Evolutionary conservation across 495 filamentous ascomycete species (phyloP), one percentile per base, ranked within the genome.

Genomic region (Aspergillus egyptiacus): DNA sequence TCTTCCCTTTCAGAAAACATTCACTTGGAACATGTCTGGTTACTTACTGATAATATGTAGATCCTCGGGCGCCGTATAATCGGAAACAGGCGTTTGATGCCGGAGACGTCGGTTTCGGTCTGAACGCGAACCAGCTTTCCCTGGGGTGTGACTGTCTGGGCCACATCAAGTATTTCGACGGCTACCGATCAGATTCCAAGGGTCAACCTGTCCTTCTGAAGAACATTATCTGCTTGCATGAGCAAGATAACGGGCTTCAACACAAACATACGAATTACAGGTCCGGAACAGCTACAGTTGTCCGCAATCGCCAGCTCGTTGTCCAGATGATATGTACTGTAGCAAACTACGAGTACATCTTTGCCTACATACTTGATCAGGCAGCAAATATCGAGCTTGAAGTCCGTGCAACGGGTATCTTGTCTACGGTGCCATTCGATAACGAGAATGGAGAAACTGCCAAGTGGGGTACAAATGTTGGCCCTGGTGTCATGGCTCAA

Each of bases 301-400:
- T 76, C 23, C 74, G 81, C 36, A 80, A 76, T 50, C 68, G 81
- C 17, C 79, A 83, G 54, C 65, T 84, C n/a, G 75, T 83, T 17
- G 56, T 84, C 7, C 86, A 91, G 52, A 85, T 84, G 56, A 86
- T 89, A 56, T 80, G 86, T 55, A 89, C 86, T 0, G 78, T 89
- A 22, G 80, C 82, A 25, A 91, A 91, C 65, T 91, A 91, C 65
- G 86, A 90, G 59, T 91, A 91, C 50, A 84, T 95, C 44, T 75
- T 96, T 38, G 80, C 84, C 11, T 96, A 86, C 65, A 80, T 87
- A 46, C 87, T 96, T 69, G 87, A 89, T 64, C 87, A 89, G 50
- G 86, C 89, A 0, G 90, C 83, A 5, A 88, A 90, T 57, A 53
- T 94, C 36, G 72, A 78, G 32, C 83, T 91, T 54, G 90, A 96